A percentile compares a stretch with the other conserved stretches of the same genome.
Conservation (phyloP, 495 filamentous ascomycete species). For the Talaromyces liani region DNA sequence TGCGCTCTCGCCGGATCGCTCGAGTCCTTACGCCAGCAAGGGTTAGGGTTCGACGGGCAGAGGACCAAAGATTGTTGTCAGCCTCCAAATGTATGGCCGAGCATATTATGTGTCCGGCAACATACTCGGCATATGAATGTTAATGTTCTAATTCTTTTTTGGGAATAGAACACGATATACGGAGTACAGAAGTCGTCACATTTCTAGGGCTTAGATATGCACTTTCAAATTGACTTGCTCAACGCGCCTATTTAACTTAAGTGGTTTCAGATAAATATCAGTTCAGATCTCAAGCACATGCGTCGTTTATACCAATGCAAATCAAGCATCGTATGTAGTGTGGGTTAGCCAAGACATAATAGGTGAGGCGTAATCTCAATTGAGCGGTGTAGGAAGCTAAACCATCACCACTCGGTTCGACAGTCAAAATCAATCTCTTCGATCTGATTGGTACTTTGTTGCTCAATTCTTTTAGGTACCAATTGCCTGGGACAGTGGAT, state of each 20-base stretch:
- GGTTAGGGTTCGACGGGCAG: neutral
- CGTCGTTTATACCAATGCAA: neutral
- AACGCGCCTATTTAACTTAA: neutral
- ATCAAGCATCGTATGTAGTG: neutral
- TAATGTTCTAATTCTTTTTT: no score
- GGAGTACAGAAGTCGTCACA: neutral
- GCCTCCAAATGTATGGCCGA: neutral
- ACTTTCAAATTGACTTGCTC: neutral
- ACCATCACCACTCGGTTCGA: neutral
- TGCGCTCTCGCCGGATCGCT: no score
- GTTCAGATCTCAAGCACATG: neutral
- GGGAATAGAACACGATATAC: neutral
- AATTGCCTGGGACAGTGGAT: neutral
- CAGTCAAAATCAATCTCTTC: neutral
- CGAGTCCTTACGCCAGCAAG: neutral
- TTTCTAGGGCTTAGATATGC: neutral
- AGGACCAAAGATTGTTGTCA: neutral
- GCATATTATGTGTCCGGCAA: no score
- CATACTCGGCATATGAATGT: no score
- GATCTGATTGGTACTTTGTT: neutral
- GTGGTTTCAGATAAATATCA: neutral
- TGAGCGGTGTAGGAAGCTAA: conserved; percentile 6
- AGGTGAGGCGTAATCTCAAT: neutral
- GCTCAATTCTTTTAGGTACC: neutral
- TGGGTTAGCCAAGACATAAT: neutral